These are phyloP conservation scores for Tephrocybe sp. DNA, from an alignment of 768 basidiomycete genomes.

Conservation along the genomic window DNA sequence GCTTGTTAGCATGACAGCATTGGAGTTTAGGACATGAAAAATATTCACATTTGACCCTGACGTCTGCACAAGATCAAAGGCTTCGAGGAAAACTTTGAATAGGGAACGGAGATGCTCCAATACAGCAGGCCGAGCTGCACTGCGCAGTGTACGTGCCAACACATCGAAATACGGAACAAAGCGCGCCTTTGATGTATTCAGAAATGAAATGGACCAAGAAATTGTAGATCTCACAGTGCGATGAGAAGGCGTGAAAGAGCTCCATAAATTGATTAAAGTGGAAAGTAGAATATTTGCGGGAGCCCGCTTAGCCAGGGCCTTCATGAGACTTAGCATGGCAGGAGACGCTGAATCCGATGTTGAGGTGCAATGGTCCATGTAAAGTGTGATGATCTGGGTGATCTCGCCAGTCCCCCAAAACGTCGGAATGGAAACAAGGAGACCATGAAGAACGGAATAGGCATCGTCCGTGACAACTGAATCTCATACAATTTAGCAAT, in stretches of 20 bases:
- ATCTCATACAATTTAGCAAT: neutral
- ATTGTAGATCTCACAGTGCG: conserved; percentile 34
- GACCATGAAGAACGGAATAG: conserved; percentile 57
- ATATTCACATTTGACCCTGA: conserved; percentile 15
- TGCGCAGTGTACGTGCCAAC: conserved; percentile 62
- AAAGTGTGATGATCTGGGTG: conserved; percentile 52
- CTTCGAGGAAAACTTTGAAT: conserved; percentile 80
- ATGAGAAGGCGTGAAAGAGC: conserved; percentile 29
- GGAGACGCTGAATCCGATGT: conserved; percentile 29
- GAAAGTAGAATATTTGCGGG: conserved; percentile 69
- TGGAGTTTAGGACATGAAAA: neutral
- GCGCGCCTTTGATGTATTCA: conserved; percentile 24
- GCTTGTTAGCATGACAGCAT: neutral
- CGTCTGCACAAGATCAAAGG: conserved; percentile 57
- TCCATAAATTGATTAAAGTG: conserved; percentile 62
- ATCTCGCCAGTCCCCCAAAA: conserved; percentile 76
- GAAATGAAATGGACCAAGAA: conserved; percentile 4
- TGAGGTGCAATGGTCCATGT: conserved; percentile 44
- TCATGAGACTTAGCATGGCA: conserved; percentile 49
- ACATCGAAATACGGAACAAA: conserved; percentile 65
- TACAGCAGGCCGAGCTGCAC: conserved; percentile 62
- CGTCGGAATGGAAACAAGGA: conserved; percentile 75
- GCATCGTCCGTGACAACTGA: conserved; percentile 33
- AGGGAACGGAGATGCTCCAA: conserved; percentile 63
- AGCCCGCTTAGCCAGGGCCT: conserved; percentile 67